A percentile compares a stretch with the other conserved stretches of the same genome.
These are phyloP conservation scores for Epichloe amarillans DNA, from an alignment of 2,329 filamentous ascomycete species.

Conservation along the genomic window DNA sequence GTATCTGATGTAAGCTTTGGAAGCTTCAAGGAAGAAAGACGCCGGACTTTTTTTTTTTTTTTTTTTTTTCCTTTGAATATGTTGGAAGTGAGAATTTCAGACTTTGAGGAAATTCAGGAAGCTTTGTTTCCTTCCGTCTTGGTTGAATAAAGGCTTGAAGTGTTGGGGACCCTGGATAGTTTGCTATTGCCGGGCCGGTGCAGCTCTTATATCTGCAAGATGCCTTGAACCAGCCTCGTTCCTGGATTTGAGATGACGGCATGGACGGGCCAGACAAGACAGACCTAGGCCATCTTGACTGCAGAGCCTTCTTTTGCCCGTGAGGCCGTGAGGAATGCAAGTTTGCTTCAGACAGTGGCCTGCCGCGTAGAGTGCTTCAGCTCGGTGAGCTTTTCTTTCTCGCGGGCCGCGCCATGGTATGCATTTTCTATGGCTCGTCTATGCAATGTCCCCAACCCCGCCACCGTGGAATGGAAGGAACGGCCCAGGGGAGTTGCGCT, in stretches of 20 bases:
- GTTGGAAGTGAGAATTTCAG: no score
- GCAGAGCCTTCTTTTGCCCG: not conserved
- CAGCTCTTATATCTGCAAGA: not conserved
- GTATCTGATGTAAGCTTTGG: not conserved
- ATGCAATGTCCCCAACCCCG: not conserved
- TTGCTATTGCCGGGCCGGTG: not conserved
- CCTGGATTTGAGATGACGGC: not conserved
- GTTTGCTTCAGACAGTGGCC: not conserved
- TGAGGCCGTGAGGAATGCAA: not conserved
- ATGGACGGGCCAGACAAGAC: not conserved
- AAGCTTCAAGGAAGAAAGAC: not conserved
- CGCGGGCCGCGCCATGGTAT: constrained; percentile 4
- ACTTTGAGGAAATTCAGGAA: no score
- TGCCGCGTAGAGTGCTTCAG: not conserved
- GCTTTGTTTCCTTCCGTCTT: no score
- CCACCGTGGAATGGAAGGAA: constrained; percentile 3
- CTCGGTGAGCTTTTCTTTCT: not conserved
- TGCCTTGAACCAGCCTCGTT: not conserved
- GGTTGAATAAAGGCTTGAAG: not conserved
- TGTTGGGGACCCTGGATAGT: not conserved
- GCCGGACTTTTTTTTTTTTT: not conserved
- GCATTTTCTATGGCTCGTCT: not conserved
- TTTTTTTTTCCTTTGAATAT: no score
- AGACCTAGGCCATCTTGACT: not conserved
- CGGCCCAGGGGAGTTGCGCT: not conserved